phyloP scores from a whole-genome alignment of 2,329 filamentous ascomycete genomes.

The Nothomitra cinnamomea region DNA sequence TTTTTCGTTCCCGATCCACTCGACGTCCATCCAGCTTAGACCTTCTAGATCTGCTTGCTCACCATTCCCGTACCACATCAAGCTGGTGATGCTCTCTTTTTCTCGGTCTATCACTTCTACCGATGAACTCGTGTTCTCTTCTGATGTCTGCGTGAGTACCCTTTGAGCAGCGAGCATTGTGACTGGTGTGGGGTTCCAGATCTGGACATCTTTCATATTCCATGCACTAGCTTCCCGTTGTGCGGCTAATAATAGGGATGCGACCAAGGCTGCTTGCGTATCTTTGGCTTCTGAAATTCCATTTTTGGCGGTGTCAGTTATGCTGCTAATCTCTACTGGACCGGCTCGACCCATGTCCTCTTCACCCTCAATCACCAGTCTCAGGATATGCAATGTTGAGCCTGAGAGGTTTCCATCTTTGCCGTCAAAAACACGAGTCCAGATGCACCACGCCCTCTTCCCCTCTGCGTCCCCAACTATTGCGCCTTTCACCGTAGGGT shows the following conservation, averaged over 20 bases:
- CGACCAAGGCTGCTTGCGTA: slow-evolving; percentile 27
- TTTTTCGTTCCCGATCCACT: slow-evolving; percentile 31
- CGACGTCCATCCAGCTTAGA: slow-evolving; percentile 19
- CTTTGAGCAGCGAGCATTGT: background rate
- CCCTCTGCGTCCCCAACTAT: slow-evolving; percentile 35
- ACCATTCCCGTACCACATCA: slow-evolving; percentile 28
- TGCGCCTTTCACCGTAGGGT: slow-evolving; percentile 51
- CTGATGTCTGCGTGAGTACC: background rate
- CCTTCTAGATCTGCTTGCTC: slow-evolving; percentile 13
- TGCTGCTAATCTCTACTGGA: slow-evolving; percentile 7
- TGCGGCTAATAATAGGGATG: slow-evolving; percentile 47
- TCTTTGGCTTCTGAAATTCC: slow-evolving; percentile 29
- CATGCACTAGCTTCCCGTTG: slow-evolving; percentile 54
- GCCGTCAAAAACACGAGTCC: slow-evolving; percentile 39
- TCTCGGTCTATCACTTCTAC: slow-evolving; percentile 24
- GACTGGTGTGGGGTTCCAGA: slow-evolving; percentile 62
- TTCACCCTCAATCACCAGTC: slow-evolving; percentile 48
- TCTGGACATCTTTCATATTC: slow-evolving; percentile 50
- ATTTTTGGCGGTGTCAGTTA: slow-evolving; percentile 16
- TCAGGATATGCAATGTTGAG: slow-evolving; percentile 45
- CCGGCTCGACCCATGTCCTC: slow-evolving; percentile 13
- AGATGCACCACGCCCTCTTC: slow-evolving; percentile 55
- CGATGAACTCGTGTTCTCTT: slow-evolving; percentile 13
- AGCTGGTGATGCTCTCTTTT: slow-evolving; percentile 27
- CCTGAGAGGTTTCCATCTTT: slow-evolving; percentile 13